These are phyloP conservation scores for Aurantiochytrium sp. DNA, from an alignment of 108 stramenopile species.

Conservation along the genomic window DNA sequence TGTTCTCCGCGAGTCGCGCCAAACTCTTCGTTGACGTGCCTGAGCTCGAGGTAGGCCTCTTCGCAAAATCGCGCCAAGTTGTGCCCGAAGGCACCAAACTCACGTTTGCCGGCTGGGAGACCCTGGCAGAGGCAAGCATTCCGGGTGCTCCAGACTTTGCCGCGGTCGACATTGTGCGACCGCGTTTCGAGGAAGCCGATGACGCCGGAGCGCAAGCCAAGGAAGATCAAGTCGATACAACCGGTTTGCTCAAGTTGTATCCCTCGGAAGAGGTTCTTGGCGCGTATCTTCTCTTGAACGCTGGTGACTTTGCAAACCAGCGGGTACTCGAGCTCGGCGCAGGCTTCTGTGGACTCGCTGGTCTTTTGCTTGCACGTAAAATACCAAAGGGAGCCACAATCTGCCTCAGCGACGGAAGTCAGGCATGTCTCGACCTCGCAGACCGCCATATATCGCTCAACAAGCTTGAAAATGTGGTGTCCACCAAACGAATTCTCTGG, in stretches of 20 bases:
- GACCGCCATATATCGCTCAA: background rate
- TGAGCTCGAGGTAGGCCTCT: background rate
- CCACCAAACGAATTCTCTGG: background rate
- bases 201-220: background rate
- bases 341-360: background rate
- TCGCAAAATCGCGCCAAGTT: background rate
- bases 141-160: background rate
- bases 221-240: background rate
- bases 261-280: background rate
- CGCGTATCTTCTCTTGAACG: background rate
- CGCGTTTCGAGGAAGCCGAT: background rate
- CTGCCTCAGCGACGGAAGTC: background rate
- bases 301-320: background rate
- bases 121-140: background rate
- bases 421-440: background rate
- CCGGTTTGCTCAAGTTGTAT: background rate
- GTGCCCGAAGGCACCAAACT: background rate
- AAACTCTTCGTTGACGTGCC: background rate
- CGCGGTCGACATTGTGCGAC: background rate
- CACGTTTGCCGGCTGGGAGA: background rate
- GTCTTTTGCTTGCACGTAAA: background rate
- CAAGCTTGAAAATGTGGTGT: background rate
- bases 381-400: background rate
- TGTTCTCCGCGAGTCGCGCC: background rate
- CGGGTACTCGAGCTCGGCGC: background rate